Conservation (phyloP, 352 stramenopile genomes). For the Phytopythium helicoides region DNA sequence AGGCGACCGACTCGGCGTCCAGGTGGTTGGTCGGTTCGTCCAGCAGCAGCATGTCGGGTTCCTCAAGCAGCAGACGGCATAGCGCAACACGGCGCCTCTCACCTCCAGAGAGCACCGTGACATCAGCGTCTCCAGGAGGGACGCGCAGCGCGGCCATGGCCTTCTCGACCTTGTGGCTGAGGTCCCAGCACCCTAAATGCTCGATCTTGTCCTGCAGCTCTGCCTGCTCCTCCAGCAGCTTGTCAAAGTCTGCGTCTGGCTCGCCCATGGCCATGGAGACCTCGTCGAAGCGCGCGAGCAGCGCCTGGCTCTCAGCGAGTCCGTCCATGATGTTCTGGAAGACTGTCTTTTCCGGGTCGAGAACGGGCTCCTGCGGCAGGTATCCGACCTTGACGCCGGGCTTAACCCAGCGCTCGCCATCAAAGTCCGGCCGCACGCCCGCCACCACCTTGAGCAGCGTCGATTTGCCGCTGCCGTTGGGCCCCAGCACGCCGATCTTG, state of each 20-base stretch:
- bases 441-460: conserved; percentile 97
- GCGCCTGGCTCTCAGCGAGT: conserved; percentile 75
- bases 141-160: conserved; percentile 80
- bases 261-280: conserved; percentile 89
- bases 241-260: conserved; percentile 88
- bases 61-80: conserved; percentile 93
- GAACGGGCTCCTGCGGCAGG: conserved; percentile 80
- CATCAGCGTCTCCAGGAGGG: conserved; percentile 58
- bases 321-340: conserved; percentile 92
- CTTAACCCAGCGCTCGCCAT: conserved; percentile 88
- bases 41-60: conserved; percentile 96
- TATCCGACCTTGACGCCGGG: conserved; percentile 86
- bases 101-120: conserved; percentile 86
- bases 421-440: conserved; percentile 84
- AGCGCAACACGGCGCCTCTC: conserved; percentile 96
- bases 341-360: conserved; percentile 84
- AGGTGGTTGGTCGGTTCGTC: conserved; percentile 99
- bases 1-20: conserved; percentile 95
- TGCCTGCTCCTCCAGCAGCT: conserved; percentile 79
- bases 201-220: conserved; percentile 88
- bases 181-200: conserved; percentile 77
- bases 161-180: conserved; percentile 80
- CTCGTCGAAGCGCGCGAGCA: conserved; percentile 83
- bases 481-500: conserved; percentile 94
- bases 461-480: conserved; percentile 95